Base-by-base conservation (phyloP, 2,329 filamentous ascomycete genomes). In the Fusarium chlamydosporum region DNA sequence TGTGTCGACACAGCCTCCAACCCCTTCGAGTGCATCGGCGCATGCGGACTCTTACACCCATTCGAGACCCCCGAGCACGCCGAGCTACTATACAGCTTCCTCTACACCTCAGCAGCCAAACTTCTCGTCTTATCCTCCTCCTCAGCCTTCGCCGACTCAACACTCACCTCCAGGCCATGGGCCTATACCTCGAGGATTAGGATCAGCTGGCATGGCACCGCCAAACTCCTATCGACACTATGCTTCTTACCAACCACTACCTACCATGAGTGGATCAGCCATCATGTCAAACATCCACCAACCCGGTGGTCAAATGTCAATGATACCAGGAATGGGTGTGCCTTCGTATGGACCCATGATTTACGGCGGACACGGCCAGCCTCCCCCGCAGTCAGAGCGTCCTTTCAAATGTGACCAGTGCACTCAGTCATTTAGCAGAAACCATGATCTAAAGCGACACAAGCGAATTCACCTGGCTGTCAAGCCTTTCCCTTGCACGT, bases 391-490 rank as follows among this genome's bases (percentile, higher is more conserved):
- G 29, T 90, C 91, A 58, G 95, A 98, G 72, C 89, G 95, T 7
- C 96, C 96, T 0, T 98, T 97, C 84, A 94, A 94, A 79, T 99
- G 96, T 77, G 94, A 98, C 72, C 87, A 92, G 76, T 99, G 96
- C 76, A 89, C 92, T 1, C 93, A 97, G 77, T 94, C 92, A 37
- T 99, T 99, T 82, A 98, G 97, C 79, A 86, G 96, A 6, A 98
- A 98, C 70, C 96, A 98, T 76, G 96, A 98, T 76, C 80, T 98
- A 73, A 99, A 99, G 81, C 88, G 96, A 52, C 96, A 99, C 79
- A 97, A 97, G 84, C 85, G 94, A 50, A 98, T 98, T 61, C 96
- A 99, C 79, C 81, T 98, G 60, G 92, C 94, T 0, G 93, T 98
- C 40, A 99, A 99, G 84, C 96, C 96, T 0, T 98, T 95, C 78